phyloP scores from a whole-genome alignment of 345 rosid genomes.

The Hirschfeldia incana region DNA sequence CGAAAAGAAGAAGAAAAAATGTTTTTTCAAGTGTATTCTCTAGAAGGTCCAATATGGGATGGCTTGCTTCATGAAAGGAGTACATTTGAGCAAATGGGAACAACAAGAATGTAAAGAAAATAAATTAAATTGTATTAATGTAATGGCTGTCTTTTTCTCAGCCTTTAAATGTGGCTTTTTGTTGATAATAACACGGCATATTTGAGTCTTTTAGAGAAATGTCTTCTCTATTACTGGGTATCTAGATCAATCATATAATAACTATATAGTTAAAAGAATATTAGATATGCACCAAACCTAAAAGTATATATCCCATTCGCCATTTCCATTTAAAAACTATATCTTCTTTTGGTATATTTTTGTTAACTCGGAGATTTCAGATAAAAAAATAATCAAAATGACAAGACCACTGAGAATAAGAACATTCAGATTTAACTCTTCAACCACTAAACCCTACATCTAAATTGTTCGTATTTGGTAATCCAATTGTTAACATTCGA shows the following conservation, averaged over 20 bases:
- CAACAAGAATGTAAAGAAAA: slow-evolving; percentile 13
- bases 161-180: slow-evolving; percentile 45
- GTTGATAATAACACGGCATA: slow-evolving; percentile 40
- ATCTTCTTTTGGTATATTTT: not conserved
- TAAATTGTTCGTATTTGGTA: not conserved
- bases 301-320: slow-evolving; percentile 24
- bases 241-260: slow-evolving; percentile 35
- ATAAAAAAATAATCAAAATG: not conserved
- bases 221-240: slow-evolving; percentile 34
- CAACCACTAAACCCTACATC: not conserved
- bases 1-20: not conserved
- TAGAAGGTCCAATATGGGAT: slow-evolving; percentile 2
- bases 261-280: slow-evolving; percentile 24
- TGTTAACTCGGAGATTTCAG: not conserved
- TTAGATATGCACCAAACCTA: slow-evolving; percentile 29
- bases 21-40: slow-evolving; percentile 17
- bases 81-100: slow-evolving; percentile 19
- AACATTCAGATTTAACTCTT: not conserved
- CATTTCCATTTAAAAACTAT: not conserved
- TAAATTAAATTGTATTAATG: slow-evolving; percentile 20
- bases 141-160: slow-evolving; percentile 39
- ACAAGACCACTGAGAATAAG: not conserved
- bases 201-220: slow-evolving; percentile 37
- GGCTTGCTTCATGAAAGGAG: slow-evolving; percentile 30
- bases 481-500: not conserved